Base-by-base conservation (phyloP, 192 early-diverging fungal genomes). In the Linderina pennispora region DNA sequence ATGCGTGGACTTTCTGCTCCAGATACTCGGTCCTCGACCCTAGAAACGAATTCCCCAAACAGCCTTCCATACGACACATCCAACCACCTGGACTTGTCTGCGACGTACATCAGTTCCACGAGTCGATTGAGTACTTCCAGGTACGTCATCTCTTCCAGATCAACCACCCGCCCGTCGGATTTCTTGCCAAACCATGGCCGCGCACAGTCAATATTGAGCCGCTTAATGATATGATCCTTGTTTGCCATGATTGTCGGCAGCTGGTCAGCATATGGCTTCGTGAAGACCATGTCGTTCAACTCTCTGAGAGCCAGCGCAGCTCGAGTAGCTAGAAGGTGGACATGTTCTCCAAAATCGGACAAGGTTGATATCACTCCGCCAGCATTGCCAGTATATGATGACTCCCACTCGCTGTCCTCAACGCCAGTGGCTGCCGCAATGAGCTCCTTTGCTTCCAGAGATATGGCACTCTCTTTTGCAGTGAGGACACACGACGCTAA, bases 401-500 rank as follows among this genome's bases (percentile, higher is more conserved):
- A 75, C 45, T 89, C 82, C 94, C 94, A 98, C 32, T 85, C 76
- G n/a, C 75, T 39, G 48, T 98, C 90, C 4, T 51, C 36, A 25
- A 95, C 79, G 23, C 94, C 94, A 23, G 89, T 77, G 4, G 90
- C 78, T 23, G 74, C 77, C 8, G 84, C 91, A 57, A 98, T 94
- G 31, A 90, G 80, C 56, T 94, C 71, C 75, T 95, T 98, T 36
- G 85, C 89, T 3, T 65, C 81, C 1, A 56, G 73, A 17, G 87
- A 88, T 3, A 91, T 85, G 32, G 78, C 62, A 34, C 80, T 81
- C 65, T 98, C 92, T 58, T 89, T 86, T 36, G 92, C 86, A 25
- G 92, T 89, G 89, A 98, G 92, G 43, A 95, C 80, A 46, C 89
- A 88, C 15, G 92, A 95, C n/a, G 88, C 94, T 43, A 97, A 84